These are phyloP conservation scores for Nicotiana knightiana DNA, from an alignment of 257 asterid genomes.

Conservation along the genomic window DNA sequence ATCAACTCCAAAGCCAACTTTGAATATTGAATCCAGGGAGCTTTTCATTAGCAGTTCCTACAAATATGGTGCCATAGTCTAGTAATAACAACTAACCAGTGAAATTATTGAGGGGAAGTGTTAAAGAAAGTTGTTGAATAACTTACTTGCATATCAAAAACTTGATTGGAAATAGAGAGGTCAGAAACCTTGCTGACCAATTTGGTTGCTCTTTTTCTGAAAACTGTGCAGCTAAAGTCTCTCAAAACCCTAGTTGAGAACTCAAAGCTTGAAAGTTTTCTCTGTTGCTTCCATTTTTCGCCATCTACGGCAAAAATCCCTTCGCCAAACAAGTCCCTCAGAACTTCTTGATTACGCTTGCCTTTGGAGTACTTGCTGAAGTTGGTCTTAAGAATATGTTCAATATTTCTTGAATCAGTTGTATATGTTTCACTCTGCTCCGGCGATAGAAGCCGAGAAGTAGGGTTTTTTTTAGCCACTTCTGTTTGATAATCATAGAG, in stretches of 20 bases:
- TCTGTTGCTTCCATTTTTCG: conserved; percentile 68
- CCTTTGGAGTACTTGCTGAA: conserved; percentile 51
- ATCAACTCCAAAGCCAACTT: conserved; percentile 77
- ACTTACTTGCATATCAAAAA: conserved; percentile 58
- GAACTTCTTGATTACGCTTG: conserved; percentile 32
- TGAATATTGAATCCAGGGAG: conserved; percentile 65
- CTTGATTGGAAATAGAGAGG: conserved; percentile 24
- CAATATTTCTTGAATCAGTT: conserved; percentile 43
- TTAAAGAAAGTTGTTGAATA: neutral
- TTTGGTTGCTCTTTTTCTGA: conserved; percentile 46
- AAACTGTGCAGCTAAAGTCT: conserved; percentile 59
- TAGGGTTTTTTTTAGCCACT: conserved; percentile 31
- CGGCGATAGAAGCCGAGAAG: conserved; percentile 40
- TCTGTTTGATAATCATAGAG: conserved; percentile 45
- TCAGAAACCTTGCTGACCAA: conserved; percentile 31
- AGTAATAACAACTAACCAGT: neutral
- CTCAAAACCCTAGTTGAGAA: conserved; percentile 63
- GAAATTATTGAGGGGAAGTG: neutral
- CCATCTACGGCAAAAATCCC: conserved; percentile 74
- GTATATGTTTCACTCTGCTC: conserved; percentile 58
- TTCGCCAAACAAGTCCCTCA: conserved; percentile 49
- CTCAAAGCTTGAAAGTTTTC: conserved; percentile 67
- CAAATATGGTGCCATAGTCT: neutral
- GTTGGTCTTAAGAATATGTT: conserved; percentile 53
- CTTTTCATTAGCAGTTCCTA: conserved; percentile 67